Evolutionary conservation across 352 stramenopile species (phyloP).

Genomic region (Pythium plurisporium): DNA sequence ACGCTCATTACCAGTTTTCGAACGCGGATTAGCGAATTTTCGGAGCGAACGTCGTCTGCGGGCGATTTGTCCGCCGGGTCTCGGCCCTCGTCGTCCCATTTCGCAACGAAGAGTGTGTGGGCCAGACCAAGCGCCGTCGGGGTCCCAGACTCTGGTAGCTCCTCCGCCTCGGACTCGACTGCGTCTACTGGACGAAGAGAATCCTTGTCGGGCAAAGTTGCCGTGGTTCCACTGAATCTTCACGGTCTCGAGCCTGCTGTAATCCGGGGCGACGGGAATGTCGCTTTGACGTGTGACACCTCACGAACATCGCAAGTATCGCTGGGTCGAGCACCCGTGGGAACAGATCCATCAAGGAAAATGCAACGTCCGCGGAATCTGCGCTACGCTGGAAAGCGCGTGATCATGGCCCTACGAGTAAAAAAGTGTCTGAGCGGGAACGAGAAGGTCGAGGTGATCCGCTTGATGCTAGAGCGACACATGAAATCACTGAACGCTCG

Average conservation of each 20-base stretch:
- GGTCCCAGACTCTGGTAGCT: background rate
- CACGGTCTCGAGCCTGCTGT: conserved; percentile 7
- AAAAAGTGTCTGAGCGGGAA: conserved; percentile 37
- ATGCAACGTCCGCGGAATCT: conserved; percentile 28
- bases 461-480: conserved; percentile 38
- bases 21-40: conserved; percentile 20
- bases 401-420: conserved; percentile 65
- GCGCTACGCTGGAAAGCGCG: conserved; percentile 52
- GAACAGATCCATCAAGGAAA: too few species aligned
- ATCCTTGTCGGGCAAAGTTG: background rate
- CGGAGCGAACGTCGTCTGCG: conserved; percentile 10
- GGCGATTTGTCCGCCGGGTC: conserved; percentile 2
- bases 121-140: conserved; percentile 8
- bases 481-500: conserved; percentile 6
- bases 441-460: conserved; percentile 62
- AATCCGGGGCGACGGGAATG: background rate
- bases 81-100: conserved; percentile 9
- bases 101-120: conserved; percentile 2
- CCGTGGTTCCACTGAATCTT: conserved; percentile 20
- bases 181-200: conserved; percentile 1
- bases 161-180: background rate
- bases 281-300: background rate
- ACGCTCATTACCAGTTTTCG: conserved; percentile 25
- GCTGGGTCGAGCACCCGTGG: background rate
- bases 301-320: background rate